phyloP scores from a whole-genome alignment of 2,329 filamentous ascomycete genomes.

The Penicillium griseofulvum region DNA sequence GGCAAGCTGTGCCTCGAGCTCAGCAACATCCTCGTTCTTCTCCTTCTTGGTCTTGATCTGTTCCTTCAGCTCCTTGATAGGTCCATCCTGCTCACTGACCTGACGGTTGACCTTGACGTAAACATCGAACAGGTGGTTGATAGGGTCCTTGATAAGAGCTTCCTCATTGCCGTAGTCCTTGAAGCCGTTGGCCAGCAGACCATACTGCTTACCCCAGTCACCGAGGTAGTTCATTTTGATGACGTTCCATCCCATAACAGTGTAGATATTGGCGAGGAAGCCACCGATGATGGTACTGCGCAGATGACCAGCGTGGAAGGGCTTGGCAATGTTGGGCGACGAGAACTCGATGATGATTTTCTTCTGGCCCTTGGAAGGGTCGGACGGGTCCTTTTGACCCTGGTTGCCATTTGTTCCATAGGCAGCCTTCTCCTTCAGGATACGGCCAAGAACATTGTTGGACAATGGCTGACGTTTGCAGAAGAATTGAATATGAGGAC shows the following conservation, averaged over 20 bases:
- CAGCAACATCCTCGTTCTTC: conserved; percentile 49
- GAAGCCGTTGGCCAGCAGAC: conserved; percentile 62
- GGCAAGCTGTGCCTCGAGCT: conserved; percentile 50
- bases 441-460: conserved; percentile 57
- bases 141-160: conserved; percentile 58
- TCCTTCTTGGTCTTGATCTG: conserved; percentile 49
- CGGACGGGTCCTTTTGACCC: conserved; percentile 58
- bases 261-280: conserved; percentile 62
- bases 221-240: conserved; percentile 65
- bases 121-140: conserved; percentile 64
- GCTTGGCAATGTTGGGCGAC: conserved; percentile 66
- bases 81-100: conserved; percentile 55
- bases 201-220: conserved; percentile 69
- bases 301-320: conserved; percentile 64
- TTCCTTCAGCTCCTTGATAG: conserved; percentile 55
- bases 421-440: conserved; percentile 54
- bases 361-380: conserved; percentile 57
- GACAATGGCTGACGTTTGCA: conserved; percentile 60
- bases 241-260: conserved; percentile 61
- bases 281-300: conserved; percentile 67
- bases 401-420: conserved; percentile 61
- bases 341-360: conserved; percentile 65
- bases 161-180: conserved; percentile 62
- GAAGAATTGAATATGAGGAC: conserved; percentile 64
- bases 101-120: conserved; percentile 64